Conservation (phyloP, 192 early-diverging fungal species). For the Linnemannia hyalina region DNA sequence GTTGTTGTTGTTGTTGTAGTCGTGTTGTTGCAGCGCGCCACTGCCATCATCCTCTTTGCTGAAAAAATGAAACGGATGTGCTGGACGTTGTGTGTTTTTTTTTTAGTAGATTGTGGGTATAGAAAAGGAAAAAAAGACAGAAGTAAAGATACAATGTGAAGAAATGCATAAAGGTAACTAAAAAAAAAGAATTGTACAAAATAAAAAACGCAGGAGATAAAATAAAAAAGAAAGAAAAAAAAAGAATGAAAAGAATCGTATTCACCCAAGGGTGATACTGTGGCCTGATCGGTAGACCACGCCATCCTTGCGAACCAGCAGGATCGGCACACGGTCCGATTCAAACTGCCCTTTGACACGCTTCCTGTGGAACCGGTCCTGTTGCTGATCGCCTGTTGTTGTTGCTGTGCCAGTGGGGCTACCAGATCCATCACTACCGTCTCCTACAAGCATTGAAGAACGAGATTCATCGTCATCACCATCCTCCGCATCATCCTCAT, state of each 20-base stretch:
- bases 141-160: background rate
- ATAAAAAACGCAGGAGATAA: background rate
- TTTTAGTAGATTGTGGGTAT: constrained; percentile 2
- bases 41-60: background rate
- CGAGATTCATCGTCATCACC: constrained; percentile 35
- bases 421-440: constrained; percentile 19
- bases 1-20: background rate
- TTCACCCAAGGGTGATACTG: constrained; percentile 44
- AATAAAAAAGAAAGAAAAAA: constrained; percentile 5
- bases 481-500: constrained; percentile 33
- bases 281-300: constrained; percentile 51
- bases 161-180: constrained; percentile 4
- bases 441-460: constrained; percentile 18
- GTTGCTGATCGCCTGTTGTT: background rate
- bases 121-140: constrained; percentile 22
- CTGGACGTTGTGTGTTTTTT: background rate
- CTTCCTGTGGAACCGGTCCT: constrained; percentile 33
- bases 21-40: background rate
- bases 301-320: constrained; percentile 45
- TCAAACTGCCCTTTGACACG: constrained; percentile 50
- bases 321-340: constrained; percentile 43
- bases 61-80: background rate
- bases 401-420: background rate
- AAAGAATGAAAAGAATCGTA: background rate
- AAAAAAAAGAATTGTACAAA: constrained; percentile 6